These are phyloP conservation scores for Fusarium cicatricum DNA, from an alignment of 2,329 filamentous ascomycete genomes.

Conservation along the genomic window DNA sequence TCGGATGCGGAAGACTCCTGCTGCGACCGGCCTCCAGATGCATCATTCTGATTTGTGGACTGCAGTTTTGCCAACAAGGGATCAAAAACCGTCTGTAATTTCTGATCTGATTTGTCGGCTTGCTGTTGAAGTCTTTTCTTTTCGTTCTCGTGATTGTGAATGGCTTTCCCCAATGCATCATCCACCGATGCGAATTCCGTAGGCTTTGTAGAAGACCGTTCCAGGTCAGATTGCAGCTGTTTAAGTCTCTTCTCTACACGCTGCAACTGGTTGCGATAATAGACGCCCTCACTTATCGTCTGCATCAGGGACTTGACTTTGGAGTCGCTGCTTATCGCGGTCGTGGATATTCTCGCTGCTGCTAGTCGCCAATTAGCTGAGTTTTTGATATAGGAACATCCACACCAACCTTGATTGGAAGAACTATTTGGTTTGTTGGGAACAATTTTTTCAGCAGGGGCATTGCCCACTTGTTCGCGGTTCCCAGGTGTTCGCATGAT, in stretches of 20 bases:
- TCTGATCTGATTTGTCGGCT: conserved; percentile 16
- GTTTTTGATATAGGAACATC: background rate
- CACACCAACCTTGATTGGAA: conserved; percentile 28
- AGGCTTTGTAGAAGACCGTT: conserved; percentile 21
- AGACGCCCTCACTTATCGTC: conserved; percentile 35
- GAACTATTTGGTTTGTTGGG: conserved; percentile 10
- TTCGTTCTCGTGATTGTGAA: conserved; percentile 18
- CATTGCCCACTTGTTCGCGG: background rate
- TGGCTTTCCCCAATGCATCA: conserved; percentile 29
- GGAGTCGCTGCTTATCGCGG: background rate
- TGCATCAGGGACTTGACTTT: conserved; percentile 28
- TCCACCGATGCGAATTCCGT: conserved; percentile 35
- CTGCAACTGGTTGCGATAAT: conserved; percentile 28
- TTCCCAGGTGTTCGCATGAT: background rate
- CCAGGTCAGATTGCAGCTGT: conserved; percentile 23
- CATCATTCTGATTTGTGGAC: background rate
- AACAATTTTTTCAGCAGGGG: conserved; percentile 2
- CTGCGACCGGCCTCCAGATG: background rate
- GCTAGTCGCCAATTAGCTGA: conserved; percentile 2
- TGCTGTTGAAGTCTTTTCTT: conserved; percentile 6
- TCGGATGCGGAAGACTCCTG: background rate
- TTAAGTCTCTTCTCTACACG: conserved; percentile 27
- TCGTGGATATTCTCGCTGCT: conserved; percentile 7
- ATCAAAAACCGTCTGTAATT: conserved; percentile 10
- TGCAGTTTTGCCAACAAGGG: conserved; percentile 3